Evolutionary conservation across 257 asterid species (phyloP).

Genomic region (Penstemon eatonii): DNA sequence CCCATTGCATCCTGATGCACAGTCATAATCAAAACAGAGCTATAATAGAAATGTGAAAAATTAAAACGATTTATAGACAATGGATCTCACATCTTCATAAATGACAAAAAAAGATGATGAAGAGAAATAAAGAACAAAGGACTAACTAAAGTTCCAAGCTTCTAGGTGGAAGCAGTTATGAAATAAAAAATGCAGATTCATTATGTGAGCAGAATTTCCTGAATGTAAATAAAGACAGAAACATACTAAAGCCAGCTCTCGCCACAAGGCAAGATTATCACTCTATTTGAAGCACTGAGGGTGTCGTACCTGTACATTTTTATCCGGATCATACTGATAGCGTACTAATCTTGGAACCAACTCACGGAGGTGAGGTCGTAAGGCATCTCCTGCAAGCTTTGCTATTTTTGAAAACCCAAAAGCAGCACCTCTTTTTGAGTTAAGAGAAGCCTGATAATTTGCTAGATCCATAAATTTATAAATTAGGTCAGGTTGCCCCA

Average conservation of each 20-base stretch:
- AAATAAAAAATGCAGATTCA: conserved; percentile 14
- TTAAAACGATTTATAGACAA: conserved; percentile 1
- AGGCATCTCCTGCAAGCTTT: conserved; percentile 96
- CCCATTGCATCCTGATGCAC: conserved; percentile 90
- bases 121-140: conserved; percentile 2
- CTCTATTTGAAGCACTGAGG: conserved; percentile 23
- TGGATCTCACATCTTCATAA: conserved; percentile 18
- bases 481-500: conserved; percentile 97
- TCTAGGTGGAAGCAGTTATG: conserved; percentile 4
- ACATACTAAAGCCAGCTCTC: conserved; percentile 13
- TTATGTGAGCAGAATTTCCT: conserved; percentile 12
- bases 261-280: conserved; percentile 11
- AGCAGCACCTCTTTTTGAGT: conserved; percentile 98
- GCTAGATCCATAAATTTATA: conserved; percentile 98
- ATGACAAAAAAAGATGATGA: conserved; percentile 20
- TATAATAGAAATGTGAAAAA: conserved; percentile 1
- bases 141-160: conserved; percentile 4
- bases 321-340: conserved; percentile 98
- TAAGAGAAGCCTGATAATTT: conserved; percentile 89
- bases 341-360: conserved; percentile 91
- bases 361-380: conserved; percentile 74
- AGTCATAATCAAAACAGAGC: conserved; percentile 29
- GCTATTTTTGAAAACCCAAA: conserved; percentile 99
- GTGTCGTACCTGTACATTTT: conserved; percentile 89
- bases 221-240: conserved; percentile 12